Conservation (phyloP, 805 yeast genomes). For the Candida takata region DNA sequence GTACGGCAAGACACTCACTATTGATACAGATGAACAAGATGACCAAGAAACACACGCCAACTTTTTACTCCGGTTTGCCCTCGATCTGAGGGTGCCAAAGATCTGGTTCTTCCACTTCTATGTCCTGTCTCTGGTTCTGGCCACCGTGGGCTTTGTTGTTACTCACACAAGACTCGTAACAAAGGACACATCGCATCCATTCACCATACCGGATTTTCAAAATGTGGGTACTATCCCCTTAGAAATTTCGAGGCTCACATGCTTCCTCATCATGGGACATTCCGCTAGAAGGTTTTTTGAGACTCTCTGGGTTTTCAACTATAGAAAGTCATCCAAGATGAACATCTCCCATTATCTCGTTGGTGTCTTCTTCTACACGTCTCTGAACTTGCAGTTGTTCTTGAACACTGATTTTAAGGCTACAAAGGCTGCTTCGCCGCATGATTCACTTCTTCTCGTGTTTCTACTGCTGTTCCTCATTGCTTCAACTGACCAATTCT, state of each 20-base stretch:
- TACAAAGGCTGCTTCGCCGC: conserved; percentile 2
- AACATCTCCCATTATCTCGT: conserved; percentile 60
- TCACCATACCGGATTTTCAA: conserved; percentile 1
- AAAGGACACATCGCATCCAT: conserved; percentile 3
- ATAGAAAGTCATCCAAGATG: conserved; percentile 43
- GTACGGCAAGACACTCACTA: conserved; percentile 38
- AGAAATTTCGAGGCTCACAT: conserved; percentile 16
- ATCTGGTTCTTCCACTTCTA: conserved; percentile 60
- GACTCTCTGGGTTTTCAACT: conserved; percentile 42
- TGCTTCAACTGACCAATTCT: conserved; percentile 39
- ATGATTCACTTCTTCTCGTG: conserved; percentile 4
- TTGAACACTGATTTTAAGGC: conserved; percentile 21
- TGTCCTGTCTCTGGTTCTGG: conserved; percentile 32
- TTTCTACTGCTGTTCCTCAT: conserved; percentile 16
- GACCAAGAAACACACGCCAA: conserved; percentile 9
- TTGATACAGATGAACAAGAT: conserved; percentile 1
- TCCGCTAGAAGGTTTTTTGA: conserved; percentile 50
- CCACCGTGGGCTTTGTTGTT: conserved; percentile 18
- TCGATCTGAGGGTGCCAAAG: conserved; percentile 49
- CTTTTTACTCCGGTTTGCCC: conserved; percentile 10
- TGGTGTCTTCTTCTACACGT: conserved; percentile 53
- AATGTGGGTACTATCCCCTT: conserved; percentile 17
- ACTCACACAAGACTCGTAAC: conserved; percentile 6
- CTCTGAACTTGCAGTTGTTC: conserved; percentile 36
- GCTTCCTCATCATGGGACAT: conserved; percentile 36